Conservation (phyloP, 1,139 yeast species). For the Candida pseudocylindracea region DNA sequence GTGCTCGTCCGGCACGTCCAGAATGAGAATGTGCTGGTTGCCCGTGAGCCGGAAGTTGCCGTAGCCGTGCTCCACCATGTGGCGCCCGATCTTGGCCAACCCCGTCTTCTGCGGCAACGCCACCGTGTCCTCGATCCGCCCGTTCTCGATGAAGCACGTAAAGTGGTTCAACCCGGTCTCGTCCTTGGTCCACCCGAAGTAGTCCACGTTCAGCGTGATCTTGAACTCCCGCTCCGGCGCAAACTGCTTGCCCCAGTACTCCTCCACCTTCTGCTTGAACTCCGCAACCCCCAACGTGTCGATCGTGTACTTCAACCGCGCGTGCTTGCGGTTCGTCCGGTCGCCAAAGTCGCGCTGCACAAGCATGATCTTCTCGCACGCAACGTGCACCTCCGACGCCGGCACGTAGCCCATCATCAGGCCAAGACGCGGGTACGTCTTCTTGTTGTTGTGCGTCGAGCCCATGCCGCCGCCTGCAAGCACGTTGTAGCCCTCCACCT, state of each 20-base stretch:
- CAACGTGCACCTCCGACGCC: conserved; percentile 46
- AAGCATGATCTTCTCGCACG: conserved; percentile 79
- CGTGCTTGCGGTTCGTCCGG: conserved; percentile 91
- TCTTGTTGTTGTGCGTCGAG: conserved; percentile 86
- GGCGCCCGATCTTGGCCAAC: conserved; percentile 53
- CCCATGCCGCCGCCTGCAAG: conserved; percentile 99
- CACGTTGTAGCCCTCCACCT: conserved; percentile 60
- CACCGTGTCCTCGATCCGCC: conserved; percentile 86
- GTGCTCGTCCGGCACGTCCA: conserved; percentile 51
- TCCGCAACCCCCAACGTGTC: conserved; percentile 80
- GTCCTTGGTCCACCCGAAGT: conserved; percentile 87
- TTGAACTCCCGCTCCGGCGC: conserved; percentile 49
- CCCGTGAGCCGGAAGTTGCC: conserved; percentile 92
- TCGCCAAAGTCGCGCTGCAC: conserved; percentile 94
- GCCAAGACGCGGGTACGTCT: conserved; percentile 92
- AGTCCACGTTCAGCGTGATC: conserved; percentile 75
- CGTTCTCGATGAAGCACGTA: conserved; percentile 89
- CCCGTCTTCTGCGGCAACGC: conserved; percentile 86
- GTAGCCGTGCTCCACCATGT: conserved; percentile 19
- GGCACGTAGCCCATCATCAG: conserved; percentile 61
- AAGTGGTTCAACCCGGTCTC: conserved; percentile 76
- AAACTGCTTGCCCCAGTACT: conserved; percentile 55
- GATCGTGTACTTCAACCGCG: conserved; percentile 90
- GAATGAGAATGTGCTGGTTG: conserved; percentile 76
- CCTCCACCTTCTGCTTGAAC: conserved; percentile 65